phyloP scores from a whole-genome alignment of 2,329 filamentous ascomycete genomes.

The Exserohilum rostratum region DNA sequence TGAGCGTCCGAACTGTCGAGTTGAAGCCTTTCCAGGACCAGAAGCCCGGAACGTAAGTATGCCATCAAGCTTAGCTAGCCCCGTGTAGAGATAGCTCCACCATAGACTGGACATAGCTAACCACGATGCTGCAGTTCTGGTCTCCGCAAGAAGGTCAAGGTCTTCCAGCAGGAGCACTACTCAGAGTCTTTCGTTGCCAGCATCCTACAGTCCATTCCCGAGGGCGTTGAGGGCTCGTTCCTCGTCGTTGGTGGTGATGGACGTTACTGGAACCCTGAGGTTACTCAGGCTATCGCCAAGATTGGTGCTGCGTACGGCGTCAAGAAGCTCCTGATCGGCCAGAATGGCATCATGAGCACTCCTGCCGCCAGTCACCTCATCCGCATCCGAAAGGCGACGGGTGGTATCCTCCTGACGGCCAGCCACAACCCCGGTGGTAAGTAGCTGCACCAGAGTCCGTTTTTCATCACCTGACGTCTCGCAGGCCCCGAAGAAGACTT shows the following conservation, averaged over 20 bases:
- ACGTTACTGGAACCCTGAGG: slow-evolving; percentile 95
- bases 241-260: slow-evolving; percentile 98
- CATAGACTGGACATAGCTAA: slow-evolving; percentile 32
- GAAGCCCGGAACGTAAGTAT: slow-evolving; percentile 96
- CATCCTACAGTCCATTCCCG: slow-evolving; percentile 94
- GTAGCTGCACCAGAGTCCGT: slow-evolving; percentile 40
- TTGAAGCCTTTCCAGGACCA: slow-evolving; percentile 91
- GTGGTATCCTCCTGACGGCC: slow-evolving; percentile 94
- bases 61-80: background rate
- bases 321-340: slow-evolving; percentile 97
- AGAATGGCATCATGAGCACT: slow-evolving; percentile 95
- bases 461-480: background rate
- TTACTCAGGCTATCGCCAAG: slow-evolving; percentile 95
- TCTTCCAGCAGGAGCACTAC: slow-evolving; percentile 95
- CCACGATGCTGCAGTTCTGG: slow-evolving; percentile 70
- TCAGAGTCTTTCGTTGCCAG: slow-evolving; percentile 94
- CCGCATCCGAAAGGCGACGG: slow-evolving; percentile 90
- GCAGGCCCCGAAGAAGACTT: slow-evolving; percentile 91
- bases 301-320: slow-evolving; percentile 96
- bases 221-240: slow-evolving; percentile 85
- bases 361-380: slow-evolving; percentile 96
- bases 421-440: slow-evolving; percentile 97
- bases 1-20: slow-evolving; percentile 80
- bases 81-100: slow-evolving; percentile 10
- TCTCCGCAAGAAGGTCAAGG: slow-evolving; percentile 97